Conservation (phyloP, 2,329 filamentous ascomycete genomes). For the Beauveria rudraprayagi region DNA sequence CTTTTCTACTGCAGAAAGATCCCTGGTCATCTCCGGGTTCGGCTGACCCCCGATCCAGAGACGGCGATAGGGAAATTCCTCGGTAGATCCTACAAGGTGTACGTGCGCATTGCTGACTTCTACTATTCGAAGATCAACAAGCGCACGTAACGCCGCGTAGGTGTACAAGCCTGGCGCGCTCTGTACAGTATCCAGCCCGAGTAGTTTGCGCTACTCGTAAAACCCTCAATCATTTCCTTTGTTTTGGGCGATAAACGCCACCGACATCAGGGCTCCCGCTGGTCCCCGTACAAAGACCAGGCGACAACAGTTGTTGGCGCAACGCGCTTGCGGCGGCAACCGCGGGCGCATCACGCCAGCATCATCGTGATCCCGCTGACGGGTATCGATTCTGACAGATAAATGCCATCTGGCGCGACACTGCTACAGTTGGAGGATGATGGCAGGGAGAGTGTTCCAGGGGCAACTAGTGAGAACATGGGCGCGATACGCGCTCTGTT, state of each 20-base stretch:
- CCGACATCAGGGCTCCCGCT: too few relatives aligned
- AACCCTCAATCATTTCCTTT: not conserved
- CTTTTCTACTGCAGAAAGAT: not conserved
- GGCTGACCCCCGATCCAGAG: not conserved
- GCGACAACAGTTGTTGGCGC: too few relatives aligned
- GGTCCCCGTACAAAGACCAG: too few relatives aligned
- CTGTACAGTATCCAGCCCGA: not conserved
- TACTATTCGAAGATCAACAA: not conserved
- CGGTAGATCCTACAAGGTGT: not conserved
- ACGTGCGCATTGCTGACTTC: not conserved
- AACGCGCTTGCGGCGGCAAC: too few relatives aligned
- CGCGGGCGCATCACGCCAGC: too few relatives aligned
- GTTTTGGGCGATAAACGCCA: not conserved
- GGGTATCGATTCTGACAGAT: too few relatives aligned
- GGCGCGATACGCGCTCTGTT: too few relatives aligned
- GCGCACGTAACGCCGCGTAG: not conserved
- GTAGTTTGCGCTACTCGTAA: not conserved
- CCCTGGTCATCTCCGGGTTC: not conserved
- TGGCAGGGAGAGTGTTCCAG: too few relatives aligned
- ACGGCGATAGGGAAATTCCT: not conserved
- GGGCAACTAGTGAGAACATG: not conserved
- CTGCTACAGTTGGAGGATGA: too few relatives aligned
- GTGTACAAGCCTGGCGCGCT: not conserved
- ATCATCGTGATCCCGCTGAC: too few relatives aligned
- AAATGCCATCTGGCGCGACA: too few relatives aligned